Evolutionary conservation across 2,329 filamentous ascomycete species (phyloP), one percentile per base, ranked within the genome.

Genomic region (Colletotrichum echinochloae): DNA sequence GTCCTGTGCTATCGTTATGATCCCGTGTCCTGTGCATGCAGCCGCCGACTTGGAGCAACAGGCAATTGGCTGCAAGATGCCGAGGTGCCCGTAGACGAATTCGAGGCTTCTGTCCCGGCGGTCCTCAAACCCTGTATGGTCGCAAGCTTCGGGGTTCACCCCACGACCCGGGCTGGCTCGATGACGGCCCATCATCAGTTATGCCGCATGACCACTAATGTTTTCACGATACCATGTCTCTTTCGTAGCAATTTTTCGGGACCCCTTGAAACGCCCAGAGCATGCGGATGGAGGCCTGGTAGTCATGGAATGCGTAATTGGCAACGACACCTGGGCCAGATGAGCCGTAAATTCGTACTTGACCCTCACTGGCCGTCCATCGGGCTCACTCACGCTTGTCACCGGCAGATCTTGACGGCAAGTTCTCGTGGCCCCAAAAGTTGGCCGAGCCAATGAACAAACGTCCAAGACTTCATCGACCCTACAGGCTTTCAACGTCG

Each of bases 81-180:
- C 57, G 57, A 60, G 23, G 28, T 37, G 28, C 57, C 41, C 56
- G 56, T 60, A 18, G 39, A n/a, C 35, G 26, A 37, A 26, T 35
- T 33, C 11, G 11, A 37, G 20, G 30, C 20, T 37, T 55, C 23
- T 14, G 18, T 8, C 30, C 7, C 30, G 6, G 52, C 20, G 11
- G n/a, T n/a, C 20, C n/a, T 55, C 51, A 11, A 16, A 55, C 16
- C 20, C 11, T n/a, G 20, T 39, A 39, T 39, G 54, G 54, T 7
- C 33, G 52, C 41, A 35, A 55, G 52, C 33, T 26, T 26, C n/a
- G n/a, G 52, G 33, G 18, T 35, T 52, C 26, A 18, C 48, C 48
- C 48, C 16, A 51, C 49, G 28, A n/a, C 49, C 26, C 23, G 26
- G 26, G 23, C 48, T 30, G 14, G 12, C 33, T 33, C 6, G 28